Base-by-base conservation (phyloP, 495 filamentous ascomycete species). In the Durotheca rogersii region DNA sequence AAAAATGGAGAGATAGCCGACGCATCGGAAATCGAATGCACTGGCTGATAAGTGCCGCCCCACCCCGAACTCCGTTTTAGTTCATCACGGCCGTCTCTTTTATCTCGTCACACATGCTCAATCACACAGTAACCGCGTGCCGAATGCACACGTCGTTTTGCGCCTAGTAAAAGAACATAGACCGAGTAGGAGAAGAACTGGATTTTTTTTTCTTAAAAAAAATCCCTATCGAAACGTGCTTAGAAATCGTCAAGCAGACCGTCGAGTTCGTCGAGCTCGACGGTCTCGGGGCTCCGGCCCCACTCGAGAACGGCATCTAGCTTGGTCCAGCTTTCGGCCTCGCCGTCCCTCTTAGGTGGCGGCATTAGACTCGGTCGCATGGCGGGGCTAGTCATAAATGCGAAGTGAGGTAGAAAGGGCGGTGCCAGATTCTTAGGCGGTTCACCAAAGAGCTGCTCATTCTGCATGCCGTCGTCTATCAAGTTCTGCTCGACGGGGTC, bases 241-340 rank as follows among this genome's bases (percentile, higher is more conserved):
- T 69, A 88, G 53, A 83, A 87, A 30, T 78, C 81, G 44, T 82
- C 77, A 66, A 98, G 80, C 72, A 96, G 78, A 47, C 90, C 84
- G 64, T 98, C 93, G 2, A 98, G 79, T 75, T 98, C 93, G 35
- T 94, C 87, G 25, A 98, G 77, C 69, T 89, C 89, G 40, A 98
- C 82, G 42, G 81, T 88, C 69, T 97, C 93, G 0, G 90, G 90
- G 67, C 85, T 92, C 50, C 83, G 73, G 53, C 90, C 86, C 70
- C 84, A 80, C 46, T 82, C 78, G 27, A 81, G 60, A 41, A 80
- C 68, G 47, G 76, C 66, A 23, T 81, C 76, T 35, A 77, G 61
- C 46, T 72, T 78, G 33, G 64, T 56, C 74, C 77, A 81, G 47
- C 66, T 65, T 12, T 79, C 80, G 16, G 62, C 65, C 41, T 79